A percentile compares a stretch with the other conserved stretches of the same genome.
Evolutionary conservation across 345 rosid species (phyloP).

Genomic region (Syzygium aromaticum): DNA sequence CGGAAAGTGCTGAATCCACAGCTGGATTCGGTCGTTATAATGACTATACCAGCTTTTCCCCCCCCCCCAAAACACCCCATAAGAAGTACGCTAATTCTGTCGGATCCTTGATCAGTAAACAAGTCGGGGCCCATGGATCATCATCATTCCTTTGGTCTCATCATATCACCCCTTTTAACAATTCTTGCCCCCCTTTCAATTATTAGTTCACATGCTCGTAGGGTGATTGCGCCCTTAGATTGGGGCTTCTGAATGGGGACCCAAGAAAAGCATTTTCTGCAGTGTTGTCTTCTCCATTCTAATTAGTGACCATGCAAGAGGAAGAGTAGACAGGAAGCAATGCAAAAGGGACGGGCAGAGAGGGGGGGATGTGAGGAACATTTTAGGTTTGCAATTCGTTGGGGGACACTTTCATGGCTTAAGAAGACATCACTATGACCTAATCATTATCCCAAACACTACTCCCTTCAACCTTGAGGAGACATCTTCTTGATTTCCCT

Average conservation of each 20-base stretch:
- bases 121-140: neutral
- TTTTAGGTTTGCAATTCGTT: neutral
- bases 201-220: neutral
- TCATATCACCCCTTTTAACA: neutral
- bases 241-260: neutral
- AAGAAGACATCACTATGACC: neutral
- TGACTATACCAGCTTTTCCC: neutral
- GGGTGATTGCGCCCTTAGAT: neutral
- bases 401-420: neutral
- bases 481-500: neutral
- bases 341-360: neutral
- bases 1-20: neutral
- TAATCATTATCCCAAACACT: neutral
- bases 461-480: neutral
- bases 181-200: neutral
- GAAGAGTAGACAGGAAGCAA: neutral
- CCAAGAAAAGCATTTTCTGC: neutral
- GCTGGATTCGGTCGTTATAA: neutral
- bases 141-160: neutral
- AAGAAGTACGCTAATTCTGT: constrained; percentile 1
- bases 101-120: neutral
- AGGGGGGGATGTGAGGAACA: neutral
- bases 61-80: neutral
- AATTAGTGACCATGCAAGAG: neutral
- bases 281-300: neutral